phyloP scores from a whole-genome alignment of 306 rosid species.

The Gynostemma pentaphyllum region DNA sequence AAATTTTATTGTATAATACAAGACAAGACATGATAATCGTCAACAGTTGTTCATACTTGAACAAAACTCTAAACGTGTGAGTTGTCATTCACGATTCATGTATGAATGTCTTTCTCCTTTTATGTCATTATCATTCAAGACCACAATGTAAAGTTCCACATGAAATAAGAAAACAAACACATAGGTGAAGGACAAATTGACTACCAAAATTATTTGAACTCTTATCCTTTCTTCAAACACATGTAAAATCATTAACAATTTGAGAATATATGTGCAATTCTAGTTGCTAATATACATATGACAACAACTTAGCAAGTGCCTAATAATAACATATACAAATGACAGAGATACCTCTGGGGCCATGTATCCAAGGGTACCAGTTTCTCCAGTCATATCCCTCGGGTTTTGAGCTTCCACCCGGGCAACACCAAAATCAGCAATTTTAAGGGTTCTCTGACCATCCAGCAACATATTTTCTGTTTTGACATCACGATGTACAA shows the following conservation, averaged over 20 bases:
- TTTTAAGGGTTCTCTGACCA: constrained; percentile 24
- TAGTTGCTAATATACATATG: neutral
- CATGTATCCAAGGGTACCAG: constrained; percentile 81
- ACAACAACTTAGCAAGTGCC: neutral
- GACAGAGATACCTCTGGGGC: constrained; percentile 53
- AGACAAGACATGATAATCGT: neutral
- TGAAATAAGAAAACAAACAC: neutral
- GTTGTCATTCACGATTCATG: neutral
- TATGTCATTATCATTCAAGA: neutral
- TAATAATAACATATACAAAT: neutral
- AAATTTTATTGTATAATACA: neutral
- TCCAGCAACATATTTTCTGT: constrained; percentile 57
- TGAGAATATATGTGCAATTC: neutral
- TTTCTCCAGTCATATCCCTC: constrained; percentile 72
- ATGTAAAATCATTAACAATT: neutral
- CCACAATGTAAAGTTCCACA: neutral
- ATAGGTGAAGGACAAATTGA: neutral
- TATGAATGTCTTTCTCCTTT: neutral
- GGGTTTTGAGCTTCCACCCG: constrained; percentile 77
- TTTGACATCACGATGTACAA: constrained; percentile 67
- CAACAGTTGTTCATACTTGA: neutral
- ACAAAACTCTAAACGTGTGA: neutral
- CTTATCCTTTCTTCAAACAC: neutral
- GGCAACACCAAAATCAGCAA: constrained; percentile 74
- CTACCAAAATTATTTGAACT: neutral